A percentile compares a stretch with the other conserved stretches of the same genome.
phyloP scores from a whole-genome alignment of 108 stramenopile species.

The Craspedostauros australis region DNA sequence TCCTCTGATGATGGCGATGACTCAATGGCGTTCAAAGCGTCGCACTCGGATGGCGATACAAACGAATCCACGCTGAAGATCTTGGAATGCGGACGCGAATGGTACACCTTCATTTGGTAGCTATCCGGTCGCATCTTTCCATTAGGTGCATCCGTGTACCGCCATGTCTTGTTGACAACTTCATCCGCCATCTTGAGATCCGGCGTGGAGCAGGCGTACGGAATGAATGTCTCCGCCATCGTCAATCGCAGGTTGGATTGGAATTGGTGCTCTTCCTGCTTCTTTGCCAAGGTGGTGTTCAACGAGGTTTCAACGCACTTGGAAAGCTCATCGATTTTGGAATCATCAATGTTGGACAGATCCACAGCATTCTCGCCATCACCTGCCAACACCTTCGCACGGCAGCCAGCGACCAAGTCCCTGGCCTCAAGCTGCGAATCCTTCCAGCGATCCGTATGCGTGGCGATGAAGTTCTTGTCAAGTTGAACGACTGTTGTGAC shows the following conservation, averaged over 20 bases:
- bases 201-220: slow-evolving; percentile 63
- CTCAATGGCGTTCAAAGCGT: slow-evolving; percentile 49
- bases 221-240: slow-evolving; percentile 48
- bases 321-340: slow-evolving; percentile 32
- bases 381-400: slow-evolving; percentile 1
- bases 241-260: slow-evolving; percentile 37
- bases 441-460: slow-evolving; percentile 41
- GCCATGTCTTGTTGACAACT: slow-evolving; percentile 29
- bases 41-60: slow-evolving; percentile 51
- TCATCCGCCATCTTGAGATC: slow-evolving; percentile 36
- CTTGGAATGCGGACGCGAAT: slow-evolving; percentile 37
- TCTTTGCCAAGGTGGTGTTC: slow-evolving; percentile 26
- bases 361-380: neutral
- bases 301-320: slow-evolving; percentile 47
- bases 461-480: slow-evolving; percentile 22
- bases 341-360: slow-evolving; percentile 10
- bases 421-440: slow-evolving; percentile 36
- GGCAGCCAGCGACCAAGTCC: slow-evolving; percentile 35
- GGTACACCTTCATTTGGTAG: slow-evolving; percentile 28
- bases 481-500: slow-evolving; percentile 25
- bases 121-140: neutral
- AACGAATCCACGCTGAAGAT: slow-evolving; percentile 59
- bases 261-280: slow-evolving; percentile 59
- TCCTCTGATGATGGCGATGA: no score
- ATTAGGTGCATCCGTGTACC: slow-evolving; percentile 3